Base-by-base conservation (phyloP, 108 stramenopile species). In the Schizochytrium sp. region DNA sequence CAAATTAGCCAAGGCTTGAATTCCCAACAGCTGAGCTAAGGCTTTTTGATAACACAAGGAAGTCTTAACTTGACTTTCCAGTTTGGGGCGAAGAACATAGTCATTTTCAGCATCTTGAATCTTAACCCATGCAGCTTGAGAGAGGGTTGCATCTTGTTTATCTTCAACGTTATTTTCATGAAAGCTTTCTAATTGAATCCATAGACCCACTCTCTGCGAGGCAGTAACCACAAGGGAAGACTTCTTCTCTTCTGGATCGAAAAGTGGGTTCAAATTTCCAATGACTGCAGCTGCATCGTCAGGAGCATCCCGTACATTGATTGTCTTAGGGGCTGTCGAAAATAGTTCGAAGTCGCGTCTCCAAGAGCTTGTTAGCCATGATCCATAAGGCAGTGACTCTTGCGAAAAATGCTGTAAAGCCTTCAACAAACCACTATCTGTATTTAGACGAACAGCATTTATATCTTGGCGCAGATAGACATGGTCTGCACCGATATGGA, bases 101-200 rank as follows among this genome's bases (percentile, higher is more conserved):
- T 83, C 76, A 55, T 83, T 1, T 83, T 83, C 76, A 5, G 76
- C 47, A 28, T 83, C 76, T 50, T 83, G 76, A 46, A 83, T 38
- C 47, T 55, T 55, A 50, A 55, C 53, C 76, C 76, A 83, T 3
- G 72, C 72, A 38, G 28, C 72, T 1, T 1, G 40, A 72, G 59
- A 60, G 59, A 69, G 7, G 28, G 64, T 69, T 44, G 28, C 28
- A 28, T 28, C 28, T 28, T 28, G 28, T 28, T 28, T 28, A 28
- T 28, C 28, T 28, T 28, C 28, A 28, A 28, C 28, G 28, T 28
- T 28, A 28, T 28, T 28, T 28, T 28, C 28, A 28, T 28, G 28
- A 28, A 28, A 28, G 28, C 28, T 28, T 28, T 28, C 28, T 28
- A 28, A 28, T 28, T 28, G 28, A 28, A 28, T 28, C 28, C 28